phyloP scores from a whole-genome alignment of 345 rosid genomes.

The Arabidopsis suecica region DNA sequence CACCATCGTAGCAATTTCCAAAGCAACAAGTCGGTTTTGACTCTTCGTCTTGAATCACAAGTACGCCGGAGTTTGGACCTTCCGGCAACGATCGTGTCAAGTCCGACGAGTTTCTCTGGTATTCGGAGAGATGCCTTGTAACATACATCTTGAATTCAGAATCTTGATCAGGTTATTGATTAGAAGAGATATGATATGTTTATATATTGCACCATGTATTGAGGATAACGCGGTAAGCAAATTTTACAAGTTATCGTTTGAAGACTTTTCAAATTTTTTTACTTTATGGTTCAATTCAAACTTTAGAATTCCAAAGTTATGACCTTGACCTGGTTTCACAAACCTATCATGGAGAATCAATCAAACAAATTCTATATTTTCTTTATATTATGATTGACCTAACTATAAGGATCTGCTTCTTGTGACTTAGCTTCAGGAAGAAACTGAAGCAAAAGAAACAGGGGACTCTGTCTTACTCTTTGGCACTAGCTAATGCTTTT shows the following conservation, averaged over 20 bases:
- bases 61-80: constrained; percentile 56
- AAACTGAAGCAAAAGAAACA: constrained; percentile 40
- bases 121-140: constrained; percentile 48
- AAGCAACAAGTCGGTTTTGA: constrained; percentile 48
- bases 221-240: neutral
- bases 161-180: neutral
- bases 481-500: constrained; percentile 44
- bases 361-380: constrained; percentile 2
- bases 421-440: constrained; percentile 42
- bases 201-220: neutral
- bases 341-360: constrained; percentile 17
- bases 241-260: neutral
- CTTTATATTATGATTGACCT: no score
- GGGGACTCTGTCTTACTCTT: constrained; percentile 42
- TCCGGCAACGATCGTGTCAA: constrained; percentile 36
- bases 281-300: neutral
- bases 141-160: constrained; percentile 30
- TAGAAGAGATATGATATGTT: constrained; percentile 4
- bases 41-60: constrained; percentile 48
- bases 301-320: neutral
- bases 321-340: constrained; percentile 1
- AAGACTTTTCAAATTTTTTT: constrained; percentile 34
- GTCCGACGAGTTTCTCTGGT: constrained; percentile 43
- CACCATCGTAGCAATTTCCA: constrained; percentile 40
- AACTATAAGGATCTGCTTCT: constrained; percentile 32